Percentiles rank a stretch among this genome's conserved stretches.
phyloP scores from a whole-genome alignment of 1,139 yeast species.

The Tardiomyces blankii region DNA sequence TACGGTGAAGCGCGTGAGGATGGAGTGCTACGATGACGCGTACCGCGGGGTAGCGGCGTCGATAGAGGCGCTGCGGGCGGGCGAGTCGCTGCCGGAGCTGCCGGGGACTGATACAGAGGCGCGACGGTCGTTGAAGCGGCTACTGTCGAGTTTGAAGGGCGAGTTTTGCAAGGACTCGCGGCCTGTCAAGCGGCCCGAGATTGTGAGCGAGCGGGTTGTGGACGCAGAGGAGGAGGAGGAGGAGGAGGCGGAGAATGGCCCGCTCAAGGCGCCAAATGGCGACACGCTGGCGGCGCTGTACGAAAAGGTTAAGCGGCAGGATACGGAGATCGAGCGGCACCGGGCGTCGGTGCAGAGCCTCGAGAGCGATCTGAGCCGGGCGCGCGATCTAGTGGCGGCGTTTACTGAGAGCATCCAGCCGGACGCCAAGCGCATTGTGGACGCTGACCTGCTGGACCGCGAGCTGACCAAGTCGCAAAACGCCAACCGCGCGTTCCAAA shows the following conservation, averaged over 20 bases:
- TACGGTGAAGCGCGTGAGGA: not conserved
- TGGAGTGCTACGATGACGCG: not conserved
- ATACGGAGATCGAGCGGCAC: conserved; percentile 27
- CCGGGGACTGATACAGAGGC: not conserved
- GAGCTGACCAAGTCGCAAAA: conserved; percentile 43
- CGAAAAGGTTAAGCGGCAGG: conserved; percentile 27
- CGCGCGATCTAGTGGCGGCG: conserved; percentile 25
- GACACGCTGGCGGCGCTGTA: conserved; percentile 14
- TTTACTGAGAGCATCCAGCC: conserved; percentile 27
- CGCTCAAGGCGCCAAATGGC: not conserved
- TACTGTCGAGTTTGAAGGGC: not conserved
- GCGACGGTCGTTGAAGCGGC: not conserved
- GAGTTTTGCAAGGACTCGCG: not conserved
- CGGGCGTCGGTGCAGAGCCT: conserved; percentile 27
- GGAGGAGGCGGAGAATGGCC: not conserved
- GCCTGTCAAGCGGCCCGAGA: not conserved
- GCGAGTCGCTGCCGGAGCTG: not conserved
- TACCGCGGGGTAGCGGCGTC: not conserved
- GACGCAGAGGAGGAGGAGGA: not conserved
- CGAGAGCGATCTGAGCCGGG: conserved; percentile 26
- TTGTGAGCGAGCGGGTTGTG: not conserved
- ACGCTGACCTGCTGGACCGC: conserved; percentile 22
- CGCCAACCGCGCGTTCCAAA: conserved; percentile 67
- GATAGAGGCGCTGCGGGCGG: not conserved
- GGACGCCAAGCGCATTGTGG: conserved; percentile 13